These are phyloP conservation scores for Saraca asoca DNA, from an alignment of 331 rosid species.

Conservation along the genomic window DNA sequence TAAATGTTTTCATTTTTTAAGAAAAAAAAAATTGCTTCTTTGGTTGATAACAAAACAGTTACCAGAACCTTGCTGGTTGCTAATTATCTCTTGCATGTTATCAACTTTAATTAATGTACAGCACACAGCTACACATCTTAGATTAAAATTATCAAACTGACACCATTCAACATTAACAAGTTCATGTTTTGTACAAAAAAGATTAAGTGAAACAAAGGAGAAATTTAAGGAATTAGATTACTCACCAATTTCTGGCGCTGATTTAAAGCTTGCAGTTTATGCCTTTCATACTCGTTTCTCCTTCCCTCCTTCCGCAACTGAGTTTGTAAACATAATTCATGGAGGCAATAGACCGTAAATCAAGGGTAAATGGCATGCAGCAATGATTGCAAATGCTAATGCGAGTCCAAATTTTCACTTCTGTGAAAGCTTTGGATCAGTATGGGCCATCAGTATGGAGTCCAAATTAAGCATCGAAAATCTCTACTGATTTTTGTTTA, in stretches of 20 bases:
- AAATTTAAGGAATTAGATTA: constrained; percentile 26
- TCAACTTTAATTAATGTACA: too few relatives aligned
- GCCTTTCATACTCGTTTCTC: constrained; percentile 98
- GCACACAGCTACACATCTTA: too few relatives aligned
- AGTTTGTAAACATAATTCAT: constrained; percentile 34
- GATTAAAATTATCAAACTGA: too few relatives aligned
- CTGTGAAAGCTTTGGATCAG: too few relatives aligned
- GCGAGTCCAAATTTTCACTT: neutral
- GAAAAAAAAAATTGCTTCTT: too few relatives aligned
- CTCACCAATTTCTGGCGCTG: constrained; percentile 98
- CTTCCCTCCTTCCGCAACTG: constrained; percentile 97
- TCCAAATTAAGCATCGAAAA: constrained; percentile 2
- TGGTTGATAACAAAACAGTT: too few relatives aligned
- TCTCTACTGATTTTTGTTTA: neutral
- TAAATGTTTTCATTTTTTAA: too few relatives aligned
- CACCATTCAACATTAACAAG: too few relatives aligned
- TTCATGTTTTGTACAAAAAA: constrained; percentile 1
- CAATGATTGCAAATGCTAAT: constrained; percentile 10
- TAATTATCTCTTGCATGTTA: too few relatives aligned
- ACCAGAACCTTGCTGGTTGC: too few relatives aligned
- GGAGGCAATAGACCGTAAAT: constrained; percentile 20
- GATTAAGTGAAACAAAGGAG: constrained; percentile 28
- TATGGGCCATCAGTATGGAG: neutral
- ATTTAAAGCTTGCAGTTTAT: constrained; percentile 96
- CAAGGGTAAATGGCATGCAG: constrained; percentile 14